Base-by-base conservation (phyloP, 2,329 filamentous ascomycete species). In the Colletotrichum falcatum region DNA sequence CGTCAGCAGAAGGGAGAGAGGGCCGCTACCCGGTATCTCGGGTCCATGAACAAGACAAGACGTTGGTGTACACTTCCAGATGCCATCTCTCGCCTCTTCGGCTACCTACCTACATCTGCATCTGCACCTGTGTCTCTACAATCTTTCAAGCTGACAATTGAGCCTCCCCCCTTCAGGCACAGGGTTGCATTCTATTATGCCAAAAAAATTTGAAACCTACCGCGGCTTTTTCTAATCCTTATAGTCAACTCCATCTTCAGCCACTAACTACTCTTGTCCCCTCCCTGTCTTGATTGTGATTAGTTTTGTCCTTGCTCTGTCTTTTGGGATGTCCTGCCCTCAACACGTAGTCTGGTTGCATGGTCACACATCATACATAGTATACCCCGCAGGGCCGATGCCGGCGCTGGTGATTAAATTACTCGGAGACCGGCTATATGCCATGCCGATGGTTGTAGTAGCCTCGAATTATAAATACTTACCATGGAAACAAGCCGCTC, bases 21-120 rank as follows among this genome's bases (percentile, higher is more conserved):
- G n/a, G n/a, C n/a, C n/a, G 16, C n/a, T 30, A 39, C 61, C 61
- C 60, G 42, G 53, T 53, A 23, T 44, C 26, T 64, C 44, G 65
- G 65, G 55, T 64, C 44, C 23, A 64, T 64, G 42, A 58, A 64
- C 65, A 58, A 56, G 48, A 42, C 30, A 23, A 26, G 23, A 62
- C 48, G 33, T 35, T 18, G n/a, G n/a, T n/a, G n/a, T n/a, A 35
- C 35, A 62, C 48, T n/a, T 26, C 30, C 11, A 28, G 18, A 28
- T 54, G 33, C 48, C 9, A 23, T 61, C 30, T 33, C 28, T 39
- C 35, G 44, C 58, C 28, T 28, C 30, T n/a, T 33, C 60, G 14
- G n/a, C 20, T 23, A 48, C 37, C 28, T 20, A 53, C 18, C 28
- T 33, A 28, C 49, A 12, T 20, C 49, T n/a, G 49, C 28, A 56